Evolutionary conservation across 495 filamentous ascomycete genomes (phyloP).

Genomic region (Bathelium albidoporum): DNA sequence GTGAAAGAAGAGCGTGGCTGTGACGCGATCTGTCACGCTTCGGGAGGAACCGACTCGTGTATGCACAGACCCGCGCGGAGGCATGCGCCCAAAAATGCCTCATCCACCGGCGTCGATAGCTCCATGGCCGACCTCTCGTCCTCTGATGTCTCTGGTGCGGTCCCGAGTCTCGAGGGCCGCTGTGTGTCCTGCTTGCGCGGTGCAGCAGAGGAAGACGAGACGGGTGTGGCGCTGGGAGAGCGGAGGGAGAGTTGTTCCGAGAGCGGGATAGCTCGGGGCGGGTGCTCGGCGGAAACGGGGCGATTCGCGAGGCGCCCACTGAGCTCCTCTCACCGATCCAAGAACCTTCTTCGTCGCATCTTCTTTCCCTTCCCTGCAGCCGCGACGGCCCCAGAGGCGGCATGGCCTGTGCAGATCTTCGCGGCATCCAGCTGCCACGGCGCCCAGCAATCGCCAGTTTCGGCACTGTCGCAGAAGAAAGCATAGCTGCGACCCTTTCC

Average conservation of each 20-base stretch:
- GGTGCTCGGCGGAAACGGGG: background rate
- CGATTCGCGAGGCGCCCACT: background rate
- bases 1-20: slow-evolving; percentile 2
- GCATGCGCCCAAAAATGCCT: background rate
- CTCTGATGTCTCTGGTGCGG: too few species aligned
- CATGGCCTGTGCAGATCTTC: background rate
- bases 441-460: background rate
- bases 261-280: too few species aligned
- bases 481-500: background rate
- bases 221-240: too few species aligned
- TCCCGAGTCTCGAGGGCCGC: too few species aligned
- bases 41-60: background rate
- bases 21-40: background rate
- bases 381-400: background rate
- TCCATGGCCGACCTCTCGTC: too few species aligned
- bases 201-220: too few species aligned
- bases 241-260: too few species aligned
- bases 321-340: too few species aligned
- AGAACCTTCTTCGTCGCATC: background rate
- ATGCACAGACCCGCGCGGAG: background rate
- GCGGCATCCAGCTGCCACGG: too few species aligned
- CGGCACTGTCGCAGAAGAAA: background rate
- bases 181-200: too few species aligned
- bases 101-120: too few species aligned
- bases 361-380: slow-evolving; percentile 1